Conservation (phyloP, 495 filamentous ascomycete species). For the Daldinia caldariorum region DNA sequence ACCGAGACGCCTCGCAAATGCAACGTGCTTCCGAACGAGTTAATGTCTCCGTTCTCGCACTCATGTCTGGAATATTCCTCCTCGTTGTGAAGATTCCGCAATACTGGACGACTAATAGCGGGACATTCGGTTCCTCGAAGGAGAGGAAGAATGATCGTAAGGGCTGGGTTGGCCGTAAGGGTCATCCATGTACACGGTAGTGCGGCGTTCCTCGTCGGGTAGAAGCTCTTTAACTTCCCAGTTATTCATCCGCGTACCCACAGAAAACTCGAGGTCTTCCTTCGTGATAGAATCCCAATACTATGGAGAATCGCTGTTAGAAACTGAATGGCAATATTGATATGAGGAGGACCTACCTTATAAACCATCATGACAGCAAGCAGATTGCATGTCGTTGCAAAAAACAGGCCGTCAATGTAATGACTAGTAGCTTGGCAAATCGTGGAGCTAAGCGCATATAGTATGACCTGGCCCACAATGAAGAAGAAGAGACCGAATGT, state of each 20-base stretch:
- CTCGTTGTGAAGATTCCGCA: slow-evolving; percentile 18
- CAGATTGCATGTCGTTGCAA: slow-evolving; percentile 92
- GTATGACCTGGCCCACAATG: slow-evolving; percentile 88
- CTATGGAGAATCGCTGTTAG: slow-evolving; percentile 54
- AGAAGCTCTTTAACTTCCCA: slow-evolving; percentile 98
- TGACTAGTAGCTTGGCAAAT: slow-evolving; percentile 90
- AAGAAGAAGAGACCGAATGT: slow-evolving; percentile 93
- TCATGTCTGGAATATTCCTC: slow-evolving; percentile 17
- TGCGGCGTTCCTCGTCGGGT: slow-evolving; percentile 85
- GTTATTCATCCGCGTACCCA: slow-evolving; percentile 92
- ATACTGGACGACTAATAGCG: slow-evolving; percentile 46
- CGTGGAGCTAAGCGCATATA: slow-evolving; percentile 87
- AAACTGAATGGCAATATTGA: slow-evolving; percentile 1
- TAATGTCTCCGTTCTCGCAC: slow-evolving; percentile 15
- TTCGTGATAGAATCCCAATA: slow-evolving; percentile 99
- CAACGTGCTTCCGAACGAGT: slow-evolving; percentile 19
- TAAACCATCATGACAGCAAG: slow-evolving; percentile 99
- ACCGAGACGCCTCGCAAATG: slow-evolving; percentile 41
- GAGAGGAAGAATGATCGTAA: slow-evolving; percentile 57
- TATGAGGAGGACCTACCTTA: slow-evolving; percentile 71
- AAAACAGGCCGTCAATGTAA: slow-evolving; percentile 94
- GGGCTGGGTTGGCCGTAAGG: slow-evolving; percentile 56
- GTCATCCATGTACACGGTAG: slow-evolving; percentile 78
- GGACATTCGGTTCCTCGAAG: slow-evolving; percentile 51
- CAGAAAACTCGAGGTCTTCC: slow-evolving; percentile 97